Base-by-base conservation (phyloP, 2,329 filamentous ascomycete species). In the Exophiala alcalophila region DNA sequence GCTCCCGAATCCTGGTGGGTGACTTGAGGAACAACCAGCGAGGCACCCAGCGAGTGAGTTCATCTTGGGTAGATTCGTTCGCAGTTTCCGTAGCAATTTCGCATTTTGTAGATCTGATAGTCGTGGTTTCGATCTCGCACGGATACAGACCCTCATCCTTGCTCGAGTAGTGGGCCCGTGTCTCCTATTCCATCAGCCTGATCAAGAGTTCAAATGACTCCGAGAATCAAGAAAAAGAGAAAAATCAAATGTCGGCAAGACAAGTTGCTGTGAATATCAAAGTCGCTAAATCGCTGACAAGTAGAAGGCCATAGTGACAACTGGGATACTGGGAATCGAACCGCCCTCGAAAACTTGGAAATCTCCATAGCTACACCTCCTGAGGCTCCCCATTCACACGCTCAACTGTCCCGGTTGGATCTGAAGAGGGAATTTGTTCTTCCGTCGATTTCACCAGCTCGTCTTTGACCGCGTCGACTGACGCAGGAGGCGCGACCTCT, bases 221-320 rank as follows among this genome's bases (percentile, higher is more conserved):
- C n/a, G n/a, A n/a, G n/a, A n/a, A n/a, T n/a, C n/a, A n/a, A n/a
- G n/a, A n/a, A n/a, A n/a, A n/a, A n/a, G n/a, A n/a, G n/a, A n/a
- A n/a, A n/a, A n/a, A 34, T 42, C 33, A 31, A 36, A 40, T 47
- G 40, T 11, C 34, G 15, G 34, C 29, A 29, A 18, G 12, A 32
- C 14, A 44, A 37, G 14, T 16, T 43, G 34, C 19, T 40, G 39
- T 31, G 16, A 43, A 39, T 32, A 48, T 28, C 25, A 27, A 38
- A 37, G 15, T 36, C 44, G 44, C 44, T 48, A 27, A 48, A 48
- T 48, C 35, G 44, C 44, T 44, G 39, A 30, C 23, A 44, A 19
- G 39, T 30, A 34, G 33, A 35, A 29, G 21, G 16, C 23, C 31
- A 38, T 37, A 37, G 29, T 27, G 30, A 32, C 34, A 35, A 42